Base-by-base conservation (phyloP, 106 monocot genomes). In the Phalaenopsis aphrodite region DNA sequence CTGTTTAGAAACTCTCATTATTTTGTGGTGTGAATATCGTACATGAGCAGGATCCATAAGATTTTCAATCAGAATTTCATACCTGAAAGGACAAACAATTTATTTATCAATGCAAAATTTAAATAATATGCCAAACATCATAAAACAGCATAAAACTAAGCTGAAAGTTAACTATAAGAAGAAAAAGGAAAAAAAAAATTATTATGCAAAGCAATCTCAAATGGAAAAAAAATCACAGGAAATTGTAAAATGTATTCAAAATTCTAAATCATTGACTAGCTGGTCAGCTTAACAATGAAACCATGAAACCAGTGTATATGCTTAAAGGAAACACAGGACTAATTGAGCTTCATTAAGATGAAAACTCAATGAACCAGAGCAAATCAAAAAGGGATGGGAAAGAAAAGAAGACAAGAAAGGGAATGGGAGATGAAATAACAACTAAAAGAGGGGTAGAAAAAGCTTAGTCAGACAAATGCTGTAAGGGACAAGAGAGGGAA, bases 21-120 rank as follows among this genome's bases (percentile, higher is more conserved):
- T 79, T 82, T 91, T 90, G 80, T 85, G 85, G 78, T 97, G 97
- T 78, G 97, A 94, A 82, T 97, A 97, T 11, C 71, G 88, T 68
- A 92, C 89, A 89, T 97, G 97, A 81, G 97, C 92, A 81, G 94
- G 92, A 76, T 97, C 97, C 97, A 97, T 92, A 65, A 97, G 90
- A 84, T 97, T 97, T 78, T 97, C 97, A 9, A 86, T 65, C 72
- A 97, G 77, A 84, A 97, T 78, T 81, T 97, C 97, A 21, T 97
- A 97, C 85, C 97, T 97, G 87, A 75, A 86, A 89, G 49, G 68
- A 38, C 46, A 19, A 64, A 64, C 21, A 64, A 8, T 64, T 64
- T 23, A 64, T 24, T 58, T 23, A 64, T 21, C 64, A 64, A 64
- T 64, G 64, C 8, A 5, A 52, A 14, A 14, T 52, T 52, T 52